Evolutionary conservation across 2,329 filamentous ascomycete species (phyloP), one percentile per base, ranked within the genome.

Genomic region (Ceratocystis lukuohia): DNA sequence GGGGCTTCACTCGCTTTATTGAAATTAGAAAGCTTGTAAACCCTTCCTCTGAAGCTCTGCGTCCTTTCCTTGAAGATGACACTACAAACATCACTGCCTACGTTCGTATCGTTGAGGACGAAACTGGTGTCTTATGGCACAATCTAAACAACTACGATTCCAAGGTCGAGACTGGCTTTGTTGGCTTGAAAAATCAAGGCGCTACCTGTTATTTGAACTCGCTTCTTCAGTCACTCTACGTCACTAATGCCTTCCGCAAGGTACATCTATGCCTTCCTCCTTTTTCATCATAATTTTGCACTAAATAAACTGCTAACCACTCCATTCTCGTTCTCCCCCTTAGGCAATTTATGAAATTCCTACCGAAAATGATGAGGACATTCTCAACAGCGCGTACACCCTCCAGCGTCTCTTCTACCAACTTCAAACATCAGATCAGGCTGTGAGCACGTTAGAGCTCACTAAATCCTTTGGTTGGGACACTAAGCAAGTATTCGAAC

Each of bases 401-500:
- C 79, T 99, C 22, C 94, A 99, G 75, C 83, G 94, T 69, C 81
- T 99, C 17, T 99, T 99, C 76, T 97, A 96, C 73, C 89, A 92
- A 71, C 80, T 99, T 22, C 94, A 99, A 75, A 96, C 91, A 12
- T 93, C 88, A 48, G 86, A 87, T 64, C 78, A 80, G 45, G 90
- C 95, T 0, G 93, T 99, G 1, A 84, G 89, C 48, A 99, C 94
- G 1, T 91, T 88, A 64, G 94, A 99, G 73, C 83, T 99, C 48
- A 99, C 94, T 5, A 89, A 91, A 70, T 97, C 94, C 0, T 99
- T 99, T 74, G 94, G 94, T 28, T 99, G 94, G 94, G 93, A 99
- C 72, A 96, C 93, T 1, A 85, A 91, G 70, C 93, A 99, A 73
- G 96, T 97, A 65, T 99, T 99, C 71, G 93, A 97, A 77, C 94